Evolutionary conservation across 1,284 basidiomycete species (phyloP).

Genomic region (Cerrena zonata): DNA sequence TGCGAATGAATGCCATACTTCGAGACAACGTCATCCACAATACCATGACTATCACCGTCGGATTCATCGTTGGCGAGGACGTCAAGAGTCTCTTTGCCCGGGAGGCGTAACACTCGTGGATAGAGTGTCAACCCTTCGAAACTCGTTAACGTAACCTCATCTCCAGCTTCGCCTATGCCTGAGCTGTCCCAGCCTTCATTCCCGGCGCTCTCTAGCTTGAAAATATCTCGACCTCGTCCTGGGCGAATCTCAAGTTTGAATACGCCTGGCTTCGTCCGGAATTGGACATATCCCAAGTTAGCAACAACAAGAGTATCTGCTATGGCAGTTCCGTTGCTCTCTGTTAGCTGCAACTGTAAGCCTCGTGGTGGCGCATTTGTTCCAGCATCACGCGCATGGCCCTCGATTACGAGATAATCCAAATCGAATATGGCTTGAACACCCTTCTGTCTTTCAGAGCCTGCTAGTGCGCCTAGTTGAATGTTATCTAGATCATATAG

Average conservation of each 20-base stretch:
- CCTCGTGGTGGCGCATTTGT: slow-evolving; percentile 72
- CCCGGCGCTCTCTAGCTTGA: slow-evolving; percentile 76
- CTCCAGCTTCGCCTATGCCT: slow-evolving; percentile 57
- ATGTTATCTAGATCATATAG: slow-evolving; percentile 95
- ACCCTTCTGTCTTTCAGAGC: slow-evolving; percentile 45
- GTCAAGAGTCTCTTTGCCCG: slow-evolving; percentile 78
- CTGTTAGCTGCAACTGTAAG: slow-evolving; percentile 72
- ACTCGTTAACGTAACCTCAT: slow-evolving; percentile 72
- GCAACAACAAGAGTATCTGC: slow-evolving; percentile 88
- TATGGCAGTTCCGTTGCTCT: slow-evolving; percentile 44
- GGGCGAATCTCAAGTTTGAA: slow-evolving; percentile 79
- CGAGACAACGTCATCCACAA: slow-evolving; percentile 44
- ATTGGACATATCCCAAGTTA: slow-evolving; percentile 94
- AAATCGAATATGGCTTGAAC: slow-evolving; percentile 84
- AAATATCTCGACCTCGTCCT: slow-evolving; percentile 79
- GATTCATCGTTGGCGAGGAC: slow-evolving; percentile 55
- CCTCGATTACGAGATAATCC: slow-evolving; percentile 88
- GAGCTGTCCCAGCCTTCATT: slow-evolving; percentile 80
- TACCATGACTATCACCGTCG: slow-evolving; percentile 25
- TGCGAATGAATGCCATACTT: slow-evolving; percentile 34
- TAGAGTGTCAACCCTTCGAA: slow-evolving; percentile 87
- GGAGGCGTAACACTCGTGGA: slow-evolving; percentile 66
- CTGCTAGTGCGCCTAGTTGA: slow-evolving; percentile 65
- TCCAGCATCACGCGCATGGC: slow-evolving; percentile 76
- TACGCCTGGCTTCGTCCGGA: slow-evolving; percentile 86